Evolutionary conservation across 2,329 filamentous ascomycete species (phyloP).

Genomic region (Pyricularia sp.): DNA sequence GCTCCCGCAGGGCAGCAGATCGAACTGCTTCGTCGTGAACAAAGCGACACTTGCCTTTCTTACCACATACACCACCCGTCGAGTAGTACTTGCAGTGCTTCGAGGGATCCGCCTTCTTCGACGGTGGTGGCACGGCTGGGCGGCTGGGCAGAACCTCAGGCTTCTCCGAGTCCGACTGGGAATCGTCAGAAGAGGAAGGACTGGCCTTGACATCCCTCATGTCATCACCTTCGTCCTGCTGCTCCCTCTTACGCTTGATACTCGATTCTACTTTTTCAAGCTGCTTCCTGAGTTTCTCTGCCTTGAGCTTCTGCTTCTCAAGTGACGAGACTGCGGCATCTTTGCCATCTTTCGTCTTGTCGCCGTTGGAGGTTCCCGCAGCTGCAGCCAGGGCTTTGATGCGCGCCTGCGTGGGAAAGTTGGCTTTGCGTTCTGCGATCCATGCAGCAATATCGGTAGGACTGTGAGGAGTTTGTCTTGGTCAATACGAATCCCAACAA

Average conservation of each 20-base stretch:
- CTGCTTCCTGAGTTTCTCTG: conserved; percentile 49
- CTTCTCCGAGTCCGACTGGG: conserved; percentile 40
- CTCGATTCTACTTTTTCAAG: conserved; percentile 59
- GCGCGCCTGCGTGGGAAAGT: conserved; percentile 67
- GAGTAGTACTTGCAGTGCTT: conserved; percentile 61
- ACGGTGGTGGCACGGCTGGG: conserved; percentile 28
- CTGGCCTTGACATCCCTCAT: conserved; percentile 36
- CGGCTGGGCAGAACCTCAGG: conserved; percentile 45
- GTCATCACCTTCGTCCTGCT: conserved; percentile 54
- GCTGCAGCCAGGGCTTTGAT: conserved; percentile 48
- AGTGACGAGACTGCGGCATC: conserved; percentile 35
- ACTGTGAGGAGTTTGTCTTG: conserved; percentile 18
- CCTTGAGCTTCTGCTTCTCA: conserved; percentile 39
- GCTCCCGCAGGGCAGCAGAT: conserved; percentile 49
- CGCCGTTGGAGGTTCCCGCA: conserved; percentile 22
- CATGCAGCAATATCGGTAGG: conserved; percentile 63
- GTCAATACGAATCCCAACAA: neutral
- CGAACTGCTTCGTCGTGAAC: conserved; percentile 52
- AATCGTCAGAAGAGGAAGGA: conserved; percentile 25
- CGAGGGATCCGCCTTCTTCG: conserved; percentile 46
- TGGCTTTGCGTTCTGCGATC: conserved; percentile 66
- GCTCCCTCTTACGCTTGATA: conserved; percentile 55
- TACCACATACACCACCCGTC: conserved; percentile 54
- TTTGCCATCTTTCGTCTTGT: conserved; percentile 46
- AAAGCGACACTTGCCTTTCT: conserved; percentile 65